Evolutionary conservation across 345 rosid species (phyloP).

Genomic region (Zanthoxylum bungeanum): DNA sequence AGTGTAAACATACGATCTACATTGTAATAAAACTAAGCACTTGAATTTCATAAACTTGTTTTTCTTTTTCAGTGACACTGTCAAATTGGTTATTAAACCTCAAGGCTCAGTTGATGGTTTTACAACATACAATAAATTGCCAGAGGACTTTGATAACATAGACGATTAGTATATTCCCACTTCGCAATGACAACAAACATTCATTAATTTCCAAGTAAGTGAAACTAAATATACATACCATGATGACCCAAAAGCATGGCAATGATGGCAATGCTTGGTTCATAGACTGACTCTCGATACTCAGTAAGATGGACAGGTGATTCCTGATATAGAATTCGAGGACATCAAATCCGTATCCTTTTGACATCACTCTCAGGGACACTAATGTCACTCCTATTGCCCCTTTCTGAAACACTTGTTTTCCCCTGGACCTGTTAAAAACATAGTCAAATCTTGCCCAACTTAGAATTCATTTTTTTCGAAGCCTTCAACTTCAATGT

Average conservation of each 20-base stretch:
- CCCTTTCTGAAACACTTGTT: constrained; percentile 29
- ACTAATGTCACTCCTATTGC: constrained; percentile 55
- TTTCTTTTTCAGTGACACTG: too few relatives aligned
- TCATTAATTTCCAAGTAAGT: background rate
- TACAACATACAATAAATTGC: background rate
- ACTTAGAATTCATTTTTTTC: background rate
- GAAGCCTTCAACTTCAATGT: background rate
- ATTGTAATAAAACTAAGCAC: too few relatives aligned
- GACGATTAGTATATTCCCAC: background rate
- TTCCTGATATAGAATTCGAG: background rate
- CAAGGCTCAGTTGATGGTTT: too few relatives aligned
- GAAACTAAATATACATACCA: background rate
- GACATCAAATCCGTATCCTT: constrained; percentile 44
- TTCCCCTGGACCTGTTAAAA: constrained; percentile 40
- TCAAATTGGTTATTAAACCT: too few relatives aligned
- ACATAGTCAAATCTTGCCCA: background rate
- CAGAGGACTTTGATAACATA: background rate
- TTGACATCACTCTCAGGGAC: constrained; percentile 79
- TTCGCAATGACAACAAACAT: background rate
- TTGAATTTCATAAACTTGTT: too few relatives aligned
- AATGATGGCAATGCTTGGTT: background rate
- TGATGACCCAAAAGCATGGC: background rate
- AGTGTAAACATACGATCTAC: too few relatives aligned
- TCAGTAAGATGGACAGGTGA: background rate
- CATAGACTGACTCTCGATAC: background rate